These are phyloP conservation scores for Sanghuangporus weigelae DNA, from an alignment of 1,284 basidiomycete species.

Conservation along the genomic window DNA sequence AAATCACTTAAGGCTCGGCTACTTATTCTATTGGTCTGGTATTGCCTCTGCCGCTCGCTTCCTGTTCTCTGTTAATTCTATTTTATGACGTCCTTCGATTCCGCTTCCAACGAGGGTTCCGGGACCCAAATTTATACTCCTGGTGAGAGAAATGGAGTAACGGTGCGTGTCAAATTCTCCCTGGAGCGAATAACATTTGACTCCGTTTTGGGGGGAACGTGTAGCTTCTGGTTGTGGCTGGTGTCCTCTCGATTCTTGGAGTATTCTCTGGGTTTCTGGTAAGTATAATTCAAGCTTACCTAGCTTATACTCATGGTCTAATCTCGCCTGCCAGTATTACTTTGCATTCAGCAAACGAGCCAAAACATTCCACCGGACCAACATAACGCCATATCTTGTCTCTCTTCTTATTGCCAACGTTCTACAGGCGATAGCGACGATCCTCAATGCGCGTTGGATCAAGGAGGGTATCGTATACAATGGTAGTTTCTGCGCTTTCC, in stretches of 20 bases:
- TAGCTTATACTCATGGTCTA: not conserved
- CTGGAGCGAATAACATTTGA: not conserved
- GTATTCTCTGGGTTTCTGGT: constrained; percentile 8
- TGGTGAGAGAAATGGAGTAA: not conserved
- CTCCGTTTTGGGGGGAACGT: not conserved
- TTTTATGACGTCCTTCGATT: not conserved
- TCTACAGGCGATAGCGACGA: constrained; percentile 36
- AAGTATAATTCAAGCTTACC: not conserved
- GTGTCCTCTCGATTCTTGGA: constrained; percentile 11
- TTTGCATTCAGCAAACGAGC: constrained; percentile 7
- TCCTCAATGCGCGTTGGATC: constrained; percentile 38
- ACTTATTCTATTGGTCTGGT: not conserved
- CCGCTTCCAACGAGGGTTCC: not conserved
- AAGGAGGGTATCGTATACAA: constrained; percentile 27
- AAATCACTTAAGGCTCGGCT: too few relatives aligned
- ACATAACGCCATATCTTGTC: constrained; percentile 30
- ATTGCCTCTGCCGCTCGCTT: not conserved
- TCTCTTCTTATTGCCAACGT: constrained; percentile 39
- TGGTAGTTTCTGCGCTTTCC: constrained; percentile 34
- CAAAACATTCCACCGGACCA: constrained; percentile 22
- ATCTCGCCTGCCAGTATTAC: constrained; percentile 4
- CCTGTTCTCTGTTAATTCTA: not conserved
- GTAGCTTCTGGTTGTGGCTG: constrained; percentile 12
- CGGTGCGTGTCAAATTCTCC: not conserved
- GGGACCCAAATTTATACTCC: not conserved